These are phyloP conservation scores for Begonia masoniana DNA, from an alignment of 306 rosid species.

Conservation along the genomic window DNA sequence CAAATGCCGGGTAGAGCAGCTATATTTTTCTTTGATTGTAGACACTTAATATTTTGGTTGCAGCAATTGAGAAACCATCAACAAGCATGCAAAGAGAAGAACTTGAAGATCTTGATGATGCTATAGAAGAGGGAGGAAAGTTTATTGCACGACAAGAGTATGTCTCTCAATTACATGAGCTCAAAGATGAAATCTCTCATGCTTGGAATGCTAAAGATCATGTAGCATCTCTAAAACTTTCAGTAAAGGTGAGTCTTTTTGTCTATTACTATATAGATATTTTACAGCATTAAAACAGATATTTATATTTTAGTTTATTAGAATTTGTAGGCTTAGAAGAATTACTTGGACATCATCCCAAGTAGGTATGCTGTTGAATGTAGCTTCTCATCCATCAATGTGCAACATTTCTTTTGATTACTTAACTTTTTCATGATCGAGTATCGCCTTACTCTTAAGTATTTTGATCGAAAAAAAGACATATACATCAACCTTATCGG, in stretches of 20 bases:
- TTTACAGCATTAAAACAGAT: too few relatives aligned
- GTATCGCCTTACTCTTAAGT: too few relatives aligned
- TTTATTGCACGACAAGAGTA: slow-evolving; percentile 66
- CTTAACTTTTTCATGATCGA: too few relatives aligned
- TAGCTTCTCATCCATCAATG: too few relatives aligned
- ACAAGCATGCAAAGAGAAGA: slow-evolving; percentile 70
- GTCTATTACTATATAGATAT: neutral
- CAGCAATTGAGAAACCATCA: slow-evolving; percentile 62
- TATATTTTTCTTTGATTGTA: slow-evolving; percentile 2
- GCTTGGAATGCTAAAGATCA: slow-evolving; percentile 81
- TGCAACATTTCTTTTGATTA: too few relatives aligned
- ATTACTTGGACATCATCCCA: too few relatives aligned
- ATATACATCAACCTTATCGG: too few relatives aligned
- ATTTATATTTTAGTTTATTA: too few relatives aligned
- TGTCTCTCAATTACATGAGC: slow-evolving; percentile 69
- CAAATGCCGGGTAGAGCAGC: slow-evolving; percentile 4
- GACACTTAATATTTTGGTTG: slow-evolving; percentile 17
- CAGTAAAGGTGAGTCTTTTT: slow-evolving; percentile 55
- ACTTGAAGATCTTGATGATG: slow-evolving; percentile 56
- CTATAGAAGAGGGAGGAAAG: slow-evolving; percentile 54
- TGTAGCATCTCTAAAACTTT: slow-evolving; percentile 57
- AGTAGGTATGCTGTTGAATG: too few relatives aligned
- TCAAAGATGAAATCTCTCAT: slow-evolving; percentile 69
- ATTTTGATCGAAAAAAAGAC: too few relatives aligned
- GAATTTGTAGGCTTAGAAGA: too few relatives aligned